phyloP scores from a whole-genome alignment of 345 rosid genomes.

The Bruguiera parviflora region DNA sequence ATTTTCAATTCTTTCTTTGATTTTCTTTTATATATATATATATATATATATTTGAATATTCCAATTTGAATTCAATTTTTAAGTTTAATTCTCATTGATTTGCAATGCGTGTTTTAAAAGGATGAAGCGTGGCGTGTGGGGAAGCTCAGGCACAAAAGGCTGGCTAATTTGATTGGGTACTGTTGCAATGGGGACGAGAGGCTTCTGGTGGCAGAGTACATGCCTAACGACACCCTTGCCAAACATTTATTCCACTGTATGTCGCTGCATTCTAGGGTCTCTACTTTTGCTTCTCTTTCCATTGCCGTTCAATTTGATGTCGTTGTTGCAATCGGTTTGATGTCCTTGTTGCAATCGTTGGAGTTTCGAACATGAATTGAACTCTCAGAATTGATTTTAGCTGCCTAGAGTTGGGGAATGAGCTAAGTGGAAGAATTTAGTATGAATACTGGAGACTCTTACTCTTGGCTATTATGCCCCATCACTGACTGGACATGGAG shows the following conservation, averaged over 20 bases:
- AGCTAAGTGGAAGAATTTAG: too few species aligned
- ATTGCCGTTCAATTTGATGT: not conserved
- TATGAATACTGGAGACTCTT: too few species aligned
- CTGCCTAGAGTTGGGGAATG: too few species aligned
- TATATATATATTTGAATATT: not conserved
- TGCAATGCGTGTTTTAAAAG: slow-evolving; percentile 21
- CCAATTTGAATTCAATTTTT: not conserved
- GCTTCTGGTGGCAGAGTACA: slow-evolving; percentile 79
- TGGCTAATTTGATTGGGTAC: slow-evolving; percentile 88
- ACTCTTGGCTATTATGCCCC: too few species aligned
- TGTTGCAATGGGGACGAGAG: slow-evolving; percentile 97
- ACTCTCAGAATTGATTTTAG: too few species aligned
- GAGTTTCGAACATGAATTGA: not conserved
- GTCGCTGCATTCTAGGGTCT: slow-evolving; percentile 18
- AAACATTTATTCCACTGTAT: slow-evolving; percentile 91
- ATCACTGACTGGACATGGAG: too few species aligned
- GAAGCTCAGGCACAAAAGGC: slow-evolving; percentile 60
- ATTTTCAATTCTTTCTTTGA: too few species aligned
- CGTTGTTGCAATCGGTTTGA: not conserved
- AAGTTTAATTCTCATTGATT: not conserved
- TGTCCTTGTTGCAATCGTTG: not conserved
- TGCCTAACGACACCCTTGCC: slow-evolving; percentile 81
- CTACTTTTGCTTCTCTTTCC: not conserved
- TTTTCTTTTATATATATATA: not conserved
- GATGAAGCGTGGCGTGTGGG: slow-evolving; percentile 84